phyloP scores from a whole-genome alignment of 2,329 filamentous ascomycete species.

The Xylariaceae sp. region DNA sequence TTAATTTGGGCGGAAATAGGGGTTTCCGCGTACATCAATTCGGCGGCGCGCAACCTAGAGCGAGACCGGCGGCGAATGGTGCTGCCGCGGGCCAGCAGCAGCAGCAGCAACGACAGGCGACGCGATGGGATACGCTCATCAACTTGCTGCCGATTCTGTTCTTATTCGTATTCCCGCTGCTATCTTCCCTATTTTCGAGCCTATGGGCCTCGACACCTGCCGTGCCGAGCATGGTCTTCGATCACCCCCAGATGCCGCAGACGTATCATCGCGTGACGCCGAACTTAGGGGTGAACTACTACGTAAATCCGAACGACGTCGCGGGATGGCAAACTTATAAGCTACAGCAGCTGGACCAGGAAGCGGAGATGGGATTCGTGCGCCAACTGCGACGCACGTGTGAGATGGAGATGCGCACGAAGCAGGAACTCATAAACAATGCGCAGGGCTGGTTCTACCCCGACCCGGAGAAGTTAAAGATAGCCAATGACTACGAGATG shows the following conservation, averaged over 20 bases:
- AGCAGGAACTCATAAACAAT: conserved; percentile 65
- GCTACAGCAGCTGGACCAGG: conserved; percentile 67
- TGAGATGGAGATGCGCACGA: conserved; percentile 62
- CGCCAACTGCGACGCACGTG: conserved; percentile 64
- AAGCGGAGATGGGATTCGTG: conserved; percentile 70
- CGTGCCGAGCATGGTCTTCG: conserved; percentile 70
- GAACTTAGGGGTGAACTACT: conserved; percentile 74
- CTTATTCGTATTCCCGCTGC: conserved; percentile 77
- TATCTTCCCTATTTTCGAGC: conserved; percentile 71
- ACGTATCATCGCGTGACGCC: conserved; percentile 68
- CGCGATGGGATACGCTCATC: conserved; percentile 55
- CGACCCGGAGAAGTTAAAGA: conserved; percentile 71
- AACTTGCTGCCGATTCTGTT: conserved; percentile 83
- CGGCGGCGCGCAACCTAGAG: conserved; percentile 70
- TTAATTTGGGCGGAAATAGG: conserved; percentile 88
- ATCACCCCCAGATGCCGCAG: conserved; percentile 62
- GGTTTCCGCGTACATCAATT: conserved; percentile 95
- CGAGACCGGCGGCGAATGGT: conserved; percentile 61
- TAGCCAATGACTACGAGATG: conserved; percentile 53
- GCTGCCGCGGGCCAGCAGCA: conserved; percentile 39
- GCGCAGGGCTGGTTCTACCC: conserved; percentile 84
- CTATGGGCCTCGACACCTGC: conserved; percentile 46
- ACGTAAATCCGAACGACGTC: conserved; percentile 73
- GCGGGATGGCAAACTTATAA: conserved; percentile 63
- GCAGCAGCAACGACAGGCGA: conserved; percentile 42